Base-by-base conservation (phyloP, 1,284 basidiomycete species). In the Malassezia yamatoensis region DNA sequence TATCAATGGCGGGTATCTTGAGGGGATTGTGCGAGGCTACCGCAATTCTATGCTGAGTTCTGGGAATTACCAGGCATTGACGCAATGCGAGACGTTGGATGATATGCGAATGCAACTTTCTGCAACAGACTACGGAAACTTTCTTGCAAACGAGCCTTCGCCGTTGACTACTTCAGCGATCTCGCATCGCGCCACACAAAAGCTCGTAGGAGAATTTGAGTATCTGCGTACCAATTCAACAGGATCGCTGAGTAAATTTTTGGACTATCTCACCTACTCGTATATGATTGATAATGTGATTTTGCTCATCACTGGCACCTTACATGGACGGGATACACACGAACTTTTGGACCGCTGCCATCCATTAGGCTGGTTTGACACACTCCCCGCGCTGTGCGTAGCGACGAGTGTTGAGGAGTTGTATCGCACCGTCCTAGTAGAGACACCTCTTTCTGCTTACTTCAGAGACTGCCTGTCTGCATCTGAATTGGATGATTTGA, bases 251-350 rank as follows among this genome's bases (percentile, higher is more conserved):
- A 83, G 83, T 73, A 93, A 85, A 72, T 98, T 99, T 75, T 79
- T 99, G 62, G 94, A 98, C 75, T 99, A 96, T 76, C 88, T 99
- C 77, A 98, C 91, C 83, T 94, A 94, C 75, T 88, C 85, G 29
- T 99, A 98, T 79, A 99, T 99, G 94, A 98, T 99, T 71, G 94
- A 99, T 83, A 99, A 99, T 75, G 88, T 98, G 71, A 86, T 98
- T 61, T 81, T 98, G 49, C 82, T 99, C 69, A 98, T 98, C 62
- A 94, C 94, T 16, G 94, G 94, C 36, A 98, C 93, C 1, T 78
- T 99, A 38, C 93, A 98, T 72, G 93, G 96, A 76, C 81, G 94
- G 61, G 93, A 98, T 76, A 96, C 93, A 1, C 90, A 96, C 71
- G 94, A 99, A 75, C 81, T 99, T 9, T 79, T 98, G 38, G 89